A percentile compares a stretch with the other conserved stretches of the same genome.
phyloP scores from a whole-genome alignment of 2,329 filamentous ascomycete species.

The Cladophialophora psammophila region DNA sequence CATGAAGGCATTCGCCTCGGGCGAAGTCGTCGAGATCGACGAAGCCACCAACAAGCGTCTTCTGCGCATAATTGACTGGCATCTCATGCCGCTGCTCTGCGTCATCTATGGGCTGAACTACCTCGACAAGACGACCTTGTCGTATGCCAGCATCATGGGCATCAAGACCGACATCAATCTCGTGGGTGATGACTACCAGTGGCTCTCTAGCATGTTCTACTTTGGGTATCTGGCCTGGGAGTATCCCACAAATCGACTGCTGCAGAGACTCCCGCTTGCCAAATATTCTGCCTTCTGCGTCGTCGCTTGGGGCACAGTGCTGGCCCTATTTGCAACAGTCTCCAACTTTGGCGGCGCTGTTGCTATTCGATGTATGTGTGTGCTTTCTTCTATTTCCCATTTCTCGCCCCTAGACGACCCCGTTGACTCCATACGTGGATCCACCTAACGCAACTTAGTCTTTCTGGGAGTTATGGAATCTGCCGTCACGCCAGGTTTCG shows the following conservation, averaged over 20 bases:
- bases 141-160: slow-evolving; percentile 63
- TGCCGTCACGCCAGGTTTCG: slow-evolving; percentile 73
- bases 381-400: background rate
- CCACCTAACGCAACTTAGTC: slow-evolving; percentile 19
- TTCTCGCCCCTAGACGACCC: background rate
- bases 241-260: slow-evolving; percentile 69
- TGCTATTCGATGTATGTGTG: slow-evolving; percentile 59
- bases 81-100: slow-evolving; percentile 67
- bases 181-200: slow-evolving; percentile 57
- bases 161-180: slow-evolving; percentile 57
- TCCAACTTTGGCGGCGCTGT: slow-evolving; percentile 67
- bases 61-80: slow-evolving; percentile 67
- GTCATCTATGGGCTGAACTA: slow-evolving; percentile 64
- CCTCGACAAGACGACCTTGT: slow-evolving; percentile 61
- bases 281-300: slow-evolving; percentile 72
- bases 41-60: slow-evolving; percentile 66
- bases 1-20: slow-evolving; percentile 62
- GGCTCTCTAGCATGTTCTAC: slow-evolving; percentile 51
- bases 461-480: slow-evolving; percentile 68
- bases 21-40: slow-evolving; percentile 61
- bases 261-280: slow-evolving; percentile 69
- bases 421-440: background rate
- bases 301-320: slow-evolving; percentile 67
- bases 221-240: slow-evolving; percentile 64
- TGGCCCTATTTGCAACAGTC: slow-evolving; percentile 69